Evolutionary conservation across 345 rosid genomes (phyloP), one percentile per base, ranked within the genome.

Genomic region (Cardamine chenopodiifolia): DNA sequence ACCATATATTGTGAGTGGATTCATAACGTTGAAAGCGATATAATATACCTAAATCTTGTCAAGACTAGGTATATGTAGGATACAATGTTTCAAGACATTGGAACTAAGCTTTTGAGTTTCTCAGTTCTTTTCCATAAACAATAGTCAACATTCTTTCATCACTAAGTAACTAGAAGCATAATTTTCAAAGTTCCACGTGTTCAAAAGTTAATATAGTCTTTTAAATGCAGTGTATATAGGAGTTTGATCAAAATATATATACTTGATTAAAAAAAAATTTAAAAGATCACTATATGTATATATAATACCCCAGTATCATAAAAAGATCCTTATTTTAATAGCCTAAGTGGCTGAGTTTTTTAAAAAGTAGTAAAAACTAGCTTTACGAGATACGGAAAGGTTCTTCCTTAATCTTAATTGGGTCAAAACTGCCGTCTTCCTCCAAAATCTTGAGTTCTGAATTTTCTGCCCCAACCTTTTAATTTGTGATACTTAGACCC

Each of bases 381-480:
- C 37, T 34, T 34, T 37, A 37, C 42, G 14, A 10, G 6, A 37
- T 13, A 26, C 29, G 14, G 29, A 31, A 42, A n/a, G 8, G 6
- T 29, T 29, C 40, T 34, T 11, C 40, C 14, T 32, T 22, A 32
- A 56, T 58, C 19, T 65, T 28, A 48, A 13, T 25, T 45, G 49
- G 57, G 84, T 85, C 86, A 85, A 85, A 61, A 76, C 57, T 73
- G 86, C 66, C 82, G 80, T 32, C 83, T 77, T 61, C 32, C 50
- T 61, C 34, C 60, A 20, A 69, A 60, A 17, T 17, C 5, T 13
- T 22, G 25, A 45, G 12, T 55, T 77, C 40, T 70, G 25, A 70
- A 61, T 25, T 61, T 34, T 28, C 18, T 44, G 31, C 63, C 71
- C 15, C 4, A 66, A 68, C 20, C 25, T 61, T 72, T 53, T 73